A percentile compares a stretch with the other conserved stretches of the same genome.
phyloP scores from a whole-genome alignment of 345 rosid genomes.

The Barbarea vulgaris region DNA sequence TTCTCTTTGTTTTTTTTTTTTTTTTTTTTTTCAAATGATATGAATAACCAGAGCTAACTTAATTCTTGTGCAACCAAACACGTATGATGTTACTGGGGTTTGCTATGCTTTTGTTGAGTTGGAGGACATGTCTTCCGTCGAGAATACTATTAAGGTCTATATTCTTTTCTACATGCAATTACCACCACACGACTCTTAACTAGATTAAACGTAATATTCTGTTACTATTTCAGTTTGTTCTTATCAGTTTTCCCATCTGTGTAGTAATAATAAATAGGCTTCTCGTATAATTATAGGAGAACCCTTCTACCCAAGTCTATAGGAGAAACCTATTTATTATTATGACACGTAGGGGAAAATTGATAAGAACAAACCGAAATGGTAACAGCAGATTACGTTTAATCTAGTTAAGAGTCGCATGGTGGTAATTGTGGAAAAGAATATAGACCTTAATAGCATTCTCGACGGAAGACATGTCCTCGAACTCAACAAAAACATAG shows the following conservation, averaged over 20 bases:
- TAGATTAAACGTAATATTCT: background rate
- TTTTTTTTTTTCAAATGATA: too few relatives aligned
- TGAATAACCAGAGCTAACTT: conserved; percentile 9
- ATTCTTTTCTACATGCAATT: background rate
- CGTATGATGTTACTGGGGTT: conserved; percentile 86
- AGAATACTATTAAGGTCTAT: conserved; percentile 83
- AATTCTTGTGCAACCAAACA: conserved; percentile 2
- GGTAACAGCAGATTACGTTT: background rate
- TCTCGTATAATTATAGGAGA: too few relatives aligned
- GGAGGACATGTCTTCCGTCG: conserved; percentile 83
- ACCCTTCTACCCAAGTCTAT: conserved; percentile 85
- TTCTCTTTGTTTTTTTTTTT: background rate
- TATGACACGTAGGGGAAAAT: conserved; percentile 19
- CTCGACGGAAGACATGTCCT: conserved; percentile 80
- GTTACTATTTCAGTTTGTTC: conserved; percentile 6
- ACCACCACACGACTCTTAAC: background rate
- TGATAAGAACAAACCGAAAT: conserved; percentile 11
- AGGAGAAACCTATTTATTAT: conserved; percentile 76
- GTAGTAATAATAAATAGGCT: conserved; percentile 55
- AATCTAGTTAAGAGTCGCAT: background rate
- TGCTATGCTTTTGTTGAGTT: conserved; percentile 98
- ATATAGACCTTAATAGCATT: conserved; percentile 87
- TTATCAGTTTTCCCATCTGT: conserved; percentile 8
- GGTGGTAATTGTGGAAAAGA: background rate
- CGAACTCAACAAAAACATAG: conserved; percentile 97